phyloP scores from a whole-genome alignment of 2,329 filamentous ascomycete genomes.

The Graphilbum sp. region DNA sequence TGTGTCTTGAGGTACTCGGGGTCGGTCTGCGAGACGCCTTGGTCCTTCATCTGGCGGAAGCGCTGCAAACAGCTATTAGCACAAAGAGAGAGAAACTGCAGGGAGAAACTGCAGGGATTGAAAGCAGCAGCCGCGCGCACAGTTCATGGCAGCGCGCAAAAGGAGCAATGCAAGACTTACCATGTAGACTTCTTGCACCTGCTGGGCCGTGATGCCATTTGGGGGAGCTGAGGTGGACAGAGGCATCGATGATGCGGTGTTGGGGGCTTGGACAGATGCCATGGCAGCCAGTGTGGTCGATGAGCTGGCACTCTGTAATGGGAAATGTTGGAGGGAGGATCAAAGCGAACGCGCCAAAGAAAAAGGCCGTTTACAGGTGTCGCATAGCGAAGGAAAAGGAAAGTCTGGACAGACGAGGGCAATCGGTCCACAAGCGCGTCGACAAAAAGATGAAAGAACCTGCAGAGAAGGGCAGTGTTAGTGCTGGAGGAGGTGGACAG shows the following conservation, averaged over 20 bases:
- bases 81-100: too few species aligned
- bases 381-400: neutral
- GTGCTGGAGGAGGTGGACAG: neutral
- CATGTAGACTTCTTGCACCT: constrained; percentile 53
- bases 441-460: neutral
- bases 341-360: neutral
- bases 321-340: too few species aligned
- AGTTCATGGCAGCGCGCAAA: too few species aligned
- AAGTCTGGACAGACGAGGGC: neutral
- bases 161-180: constrained; percentile 2
- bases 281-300: constrained; percentile 29
- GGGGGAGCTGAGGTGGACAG: constrained; percentile 47
- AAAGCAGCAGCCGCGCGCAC: too few species aligned
- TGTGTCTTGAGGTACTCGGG: constrained; percentile 77
- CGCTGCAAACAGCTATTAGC: constrained; percentile 44
- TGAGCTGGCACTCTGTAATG: too few species aligned
- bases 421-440: neutral
- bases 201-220: constrained; percentile 54
- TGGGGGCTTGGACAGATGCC: constrained; percentile 64
- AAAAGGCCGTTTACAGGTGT: neutral
- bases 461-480: too few species aligned
- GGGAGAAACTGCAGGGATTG: too few species aligned
- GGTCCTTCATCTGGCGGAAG: constrained; percentile 76
- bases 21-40: constrained; percentile 64
- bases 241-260: constrained; percentile 41